Percentiles rank a stretch among this genome's conserved stretches.
Conservation (phyloP, 495 filamentous ascomycete species). For the Lophium mytilinum region DNA sequence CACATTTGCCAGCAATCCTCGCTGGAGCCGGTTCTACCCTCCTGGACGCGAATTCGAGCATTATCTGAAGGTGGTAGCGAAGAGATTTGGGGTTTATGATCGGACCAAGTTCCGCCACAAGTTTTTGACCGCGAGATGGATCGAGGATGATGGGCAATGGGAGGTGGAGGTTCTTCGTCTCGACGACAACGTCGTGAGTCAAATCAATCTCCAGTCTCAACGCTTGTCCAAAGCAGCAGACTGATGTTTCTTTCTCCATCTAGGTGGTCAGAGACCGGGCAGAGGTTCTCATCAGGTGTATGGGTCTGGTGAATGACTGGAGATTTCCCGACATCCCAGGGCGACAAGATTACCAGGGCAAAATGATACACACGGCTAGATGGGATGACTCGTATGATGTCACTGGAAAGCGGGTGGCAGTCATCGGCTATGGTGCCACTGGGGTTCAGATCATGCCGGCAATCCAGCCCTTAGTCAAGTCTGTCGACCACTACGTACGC, state of each 20-base stretch:
- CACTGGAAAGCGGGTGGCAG: conserved; percentile 5
- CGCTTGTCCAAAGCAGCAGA: not conserved
- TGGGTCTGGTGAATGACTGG: conserved; percentile 7
- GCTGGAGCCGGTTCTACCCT: conserved; percentile 5
- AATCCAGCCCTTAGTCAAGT: not conserved
- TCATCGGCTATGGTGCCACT: conserved; percentile 5
- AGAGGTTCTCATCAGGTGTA: conserved; percentile 7
- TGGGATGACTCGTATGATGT: conserved; percentile 7
- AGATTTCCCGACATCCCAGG: conserved; percentile 9
- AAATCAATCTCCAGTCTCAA: not conserved
- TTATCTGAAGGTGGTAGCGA: not conserved
- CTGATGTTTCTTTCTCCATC: not conserved
- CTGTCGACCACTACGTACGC: not conserved
- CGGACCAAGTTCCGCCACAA: conserved; percentile 3
- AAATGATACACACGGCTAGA: conserved; percentile 7
- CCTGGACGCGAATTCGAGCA: not conserved
- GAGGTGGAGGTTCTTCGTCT: conserved; percentile 4
- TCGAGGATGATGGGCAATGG: conserved; percentile 8
- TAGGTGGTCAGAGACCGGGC: conserved; percentile 2
- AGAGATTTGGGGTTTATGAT: conserved; percentile 11
- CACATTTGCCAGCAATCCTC: conserved; percentile 10
- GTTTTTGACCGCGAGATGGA: conserved; percentile 4
- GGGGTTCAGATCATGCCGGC: not conserved
- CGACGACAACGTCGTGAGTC: conserved; percentile 4
- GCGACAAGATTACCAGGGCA: conserved; percentile 4